Evolutionary conservation across 2,329 filamentous ascomycete genomes (phyloP).

Genomic region (Alternaria metachromatica): DNA sequence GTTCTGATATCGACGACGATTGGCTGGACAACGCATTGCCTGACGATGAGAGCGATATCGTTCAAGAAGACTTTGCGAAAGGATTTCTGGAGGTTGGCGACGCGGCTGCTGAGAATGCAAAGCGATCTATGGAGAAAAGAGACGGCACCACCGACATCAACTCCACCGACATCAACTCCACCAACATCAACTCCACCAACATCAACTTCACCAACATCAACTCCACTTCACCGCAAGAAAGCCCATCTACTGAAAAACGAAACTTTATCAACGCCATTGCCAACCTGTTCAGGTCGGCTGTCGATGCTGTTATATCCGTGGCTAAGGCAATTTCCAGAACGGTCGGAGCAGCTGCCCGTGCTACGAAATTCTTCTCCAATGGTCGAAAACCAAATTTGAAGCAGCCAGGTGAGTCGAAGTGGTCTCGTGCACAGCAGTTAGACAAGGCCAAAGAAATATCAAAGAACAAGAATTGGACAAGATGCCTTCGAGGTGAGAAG

Average conservation of each 20-base stretch:
- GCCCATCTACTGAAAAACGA: slow-evolving; percentile 1
- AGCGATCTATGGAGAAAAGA: slow-evolving; percentile 6
- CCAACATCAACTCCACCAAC: neutral
- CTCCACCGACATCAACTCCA: neutral
- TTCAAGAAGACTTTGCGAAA: slow-evolving; percentile 9
- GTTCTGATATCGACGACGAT: slow-evolving; percentile 8
- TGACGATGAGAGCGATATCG: slow-evolving; percentile 8
- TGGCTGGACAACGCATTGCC: slow-evolving; percentile 8
- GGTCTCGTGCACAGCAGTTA: slow-evolving; percentile 5
- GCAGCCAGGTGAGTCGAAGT: slow-evolving; percentile 11
- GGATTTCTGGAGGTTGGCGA: slow-evolving; percentile 8
- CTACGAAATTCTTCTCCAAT: slow-evolving; percentile 10
- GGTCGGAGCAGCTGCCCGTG: neutral
- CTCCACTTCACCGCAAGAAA: neutral
- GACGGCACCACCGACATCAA: neutral
- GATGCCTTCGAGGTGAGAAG: slow-evolving; percentile 11
- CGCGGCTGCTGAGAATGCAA: slow-evolving; percentile 6
- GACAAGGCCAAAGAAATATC: slow-evolving; percentile 12
- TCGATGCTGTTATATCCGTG: neutral
- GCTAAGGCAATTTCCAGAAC: neutral
- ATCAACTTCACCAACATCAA: neutral
- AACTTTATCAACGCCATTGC: neutral
- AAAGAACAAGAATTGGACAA: slow-evolving; percentile 14
- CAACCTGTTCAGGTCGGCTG: neutral
- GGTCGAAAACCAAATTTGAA: slow-evolving; percentile 8